Conservation (phyloP, 257 asterid species). For the Vinca minor region DNA sequence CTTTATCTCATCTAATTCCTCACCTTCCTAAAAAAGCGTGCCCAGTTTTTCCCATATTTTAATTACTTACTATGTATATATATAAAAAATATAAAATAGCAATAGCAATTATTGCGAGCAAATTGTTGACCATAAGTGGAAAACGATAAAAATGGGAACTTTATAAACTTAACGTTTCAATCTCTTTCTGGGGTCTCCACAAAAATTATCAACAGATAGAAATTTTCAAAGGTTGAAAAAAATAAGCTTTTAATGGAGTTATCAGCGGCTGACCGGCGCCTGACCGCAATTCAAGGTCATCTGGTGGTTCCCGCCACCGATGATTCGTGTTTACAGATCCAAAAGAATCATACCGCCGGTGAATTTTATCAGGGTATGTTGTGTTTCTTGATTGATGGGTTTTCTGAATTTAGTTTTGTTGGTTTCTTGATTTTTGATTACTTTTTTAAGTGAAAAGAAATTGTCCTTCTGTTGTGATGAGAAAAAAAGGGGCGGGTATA, state of each 20-base stretch:
- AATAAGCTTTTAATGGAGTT: conserved; percentile 37
- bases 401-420: too few relatives aligned
- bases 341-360: conserved; percentile 52
- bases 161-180: not conserved
- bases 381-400: not conserved
- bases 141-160: not conserved
- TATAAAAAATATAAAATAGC: too few relatives aligned
- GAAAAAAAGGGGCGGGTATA: too few relatives aligned
- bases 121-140: not conserved
- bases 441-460: too few relatives aligned
- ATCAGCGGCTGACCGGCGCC: conserved; percentile 55
- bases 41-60: conserved; percentile 19
- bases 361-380: conserved; percentile 57
- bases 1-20: conserved; percentile 17
- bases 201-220: not conserved
- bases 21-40: conserved; percentile 39
- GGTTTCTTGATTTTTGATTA: too few relatives aligned
- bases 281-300: conserved; percentile 63
- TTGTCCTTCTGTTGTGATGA: too few relatives aligned
- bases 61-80: not conserved
- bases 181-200: not conserved
- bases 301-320: conserved; percentile 39
- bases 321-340: conserved; percentile 29
- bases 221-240: not conserved
- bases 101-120: too few relatives aligned